Percentiles rank a stretch among this genome's conserved stretches.
Conservation (phyloP, 805 yeast species). For the Ogataea pignaliae region DNA sequence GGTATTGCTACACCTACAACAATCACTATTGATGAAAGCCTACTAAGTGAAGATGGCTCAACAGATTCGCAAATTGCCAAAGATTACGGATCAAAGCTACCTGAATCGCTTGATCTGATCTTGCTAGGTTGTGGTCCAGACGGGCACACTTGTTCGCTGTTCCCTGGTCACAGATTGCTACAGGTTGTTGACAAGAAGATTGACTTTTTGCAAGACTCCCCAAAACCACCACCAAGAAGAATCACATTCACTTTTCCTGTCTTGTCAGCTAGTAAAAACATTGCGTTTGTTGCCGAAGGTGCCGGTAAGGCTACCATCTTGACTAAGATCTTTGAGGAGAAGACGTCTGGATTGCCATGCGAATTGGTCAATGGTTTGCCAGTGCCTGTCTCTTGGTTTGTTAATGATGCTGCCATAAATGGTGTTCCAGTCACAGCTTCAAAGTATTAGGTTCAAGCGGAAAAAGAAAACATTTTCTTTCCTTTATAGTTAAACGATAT, state of each 20-base stretch:
- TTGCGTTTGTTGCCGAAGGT: constrained; percentile 89
- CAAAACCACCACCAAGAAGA: constrained; percentile 92
- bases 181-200: constrained; percentile 48
- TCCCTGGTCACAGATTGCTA: constrained; percentile 77
- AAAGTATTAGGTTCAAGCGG: constrained; percentile 5
- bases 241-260: constrained; percentile 84
- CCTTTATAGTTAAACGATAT: no score
- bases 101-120: constrained; percentile 57
- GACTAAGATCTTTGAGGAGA: constrained; percentile 59
- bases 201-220: constrained; percentile 72
- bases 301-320: constrained; percentile 73
- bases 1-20: constrained; percentile 52
- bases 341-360: constrained; percentile 53
- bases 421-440: constrained; percentile 41
- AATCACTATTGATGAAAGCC: constrained; percentile 58
- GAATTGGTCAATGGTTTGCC: constrained; percentile 63
- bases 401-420: constrained; percentile 68
- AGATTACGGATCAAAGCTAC: constrained; percentile 58
- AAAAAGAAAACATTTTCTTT: no score
- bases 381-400: constrained; percentile 74
- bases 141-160: constrained; percentile 91
- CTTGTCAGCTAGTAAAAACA: constrained; percentile 44
- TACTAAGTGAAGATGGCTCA: constrained; percentile 53
- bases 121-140: constrained; percentile 93
- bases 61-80: constrained; percentile 52